Base-by-base conservation (phyloP, 164 flowering plant species). In the Annona squamosa region DNA sequence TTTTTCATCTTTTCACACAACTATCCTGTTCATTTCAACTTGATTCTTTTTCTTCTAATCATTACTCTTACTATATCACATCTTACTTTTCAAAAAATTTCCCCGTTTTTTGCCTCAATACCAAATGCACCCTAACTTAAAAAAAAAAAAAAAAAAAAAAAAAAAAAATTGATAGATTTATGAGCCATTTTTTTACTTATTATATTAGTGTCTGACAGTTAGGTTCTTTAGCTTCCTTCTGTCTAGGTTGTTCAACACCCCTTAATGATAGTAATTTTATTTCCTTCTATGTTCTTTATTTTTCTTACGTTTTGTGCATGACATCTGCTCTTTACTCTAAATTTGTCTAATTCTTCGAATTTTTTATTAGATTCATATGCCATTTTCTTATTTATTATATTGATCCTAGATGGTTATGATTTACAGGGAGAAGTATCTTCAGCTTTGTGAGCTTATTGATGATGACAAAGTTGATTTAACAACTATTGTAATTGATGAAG, bases 341-440 rank as follows among this genome's bases (percentile, higher is more conserved):
- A 4, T 4, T 4, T 59, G 59, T 19, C 17, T 65, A 46, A 46
- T 46, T 46, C 59, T 47, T 52, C 7, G 9, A 52, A 52, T 52
- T 69, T 26, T 69, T n/a, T 3, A 41, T 17, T 4, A 42, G 46
- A n/a, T 69, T 69, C 16, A 17, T 47, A 19, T 5, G 46, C 61
- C 56, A 46, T 46, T 47, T 69, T 69, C 42, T 69, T 59, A 18
- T 47, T 69, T 46, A 47, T 69, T 69, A 13, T 42, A 59, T 67
- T 72, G 62, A 66, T 7, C 57, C 18, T 61, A 9, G 67, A 61
- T 43, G 46, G 9, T 4, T 80, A 59, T 74, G 19, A 68, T 79
- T 79, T 68, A 62, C 63, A 96, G 99, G 91, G 99, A 96, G 81
- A 96, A 93, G 79, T 96, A 90, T 82, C 75, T 93, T 81, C 98